A percentile compares a stretch with the other conserved stretches of the same genome.
These are phyloP conservation scores for Plectosphaerella cucumerina DNA, from an alignment of 2,329 filamentous ascomycete species.

Conservation along the genomic window DNA sequence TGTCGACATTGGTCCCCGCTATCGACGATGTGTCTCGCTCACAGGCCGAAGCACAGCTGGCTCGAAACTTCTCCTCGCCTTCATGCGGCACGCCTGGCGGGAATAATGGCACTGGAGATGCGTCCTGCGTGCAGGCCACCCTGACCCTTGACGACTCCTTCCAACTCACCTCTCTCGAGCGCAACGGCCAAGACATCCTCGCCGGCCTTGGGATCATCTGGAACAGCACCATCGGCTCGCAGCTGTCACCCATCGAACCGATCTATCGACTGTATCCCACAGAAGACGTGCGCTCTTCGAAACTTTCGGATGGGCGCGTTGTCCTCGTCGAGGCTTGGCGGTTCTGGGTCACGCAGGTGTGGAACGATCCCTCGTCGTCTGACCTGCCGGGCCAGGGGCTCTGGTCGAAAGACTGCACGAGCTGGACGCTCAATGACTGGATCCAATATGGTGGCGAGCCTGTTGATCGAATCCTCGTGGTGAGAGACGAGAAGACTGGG, in stretches of 20 bases:
- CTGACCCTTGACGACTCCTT: conserved; percentile 22
- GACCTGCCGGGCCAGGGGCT: conserved; percentile 21
- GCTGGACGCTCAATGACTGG: conserved; percentile 29
- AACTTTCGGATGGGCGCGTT: conserved; percentile 5
- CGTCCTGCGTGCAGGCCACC: conserved; percentile 8
- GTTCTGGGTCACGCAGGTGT: conserved; percentile 17
- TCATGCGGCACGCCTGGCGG: not conserved
- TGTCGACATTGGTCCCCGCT: conserved; percentile 21
- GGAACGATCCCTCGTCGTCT: conserved; percentile 8
- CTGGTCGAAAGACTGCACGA: conserved; percentile 18
- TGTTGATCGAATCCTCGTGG: conserved; percentile 26
- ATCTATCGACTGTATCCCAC: conserved; percentile 21
- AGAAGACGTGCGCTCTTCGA: conserved; percentile 9
- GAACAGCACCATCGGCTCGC: conserved; percentile 16
- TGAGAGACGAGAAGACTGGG: conserved; percentile 15
- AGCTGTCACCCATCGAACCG: conserved; percentile 12
- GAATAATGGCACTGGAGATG: not conserved
- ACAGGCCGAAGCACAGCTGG: conserved; percentile 18
- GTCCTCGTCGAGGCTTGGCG: conserved; percentile 19
- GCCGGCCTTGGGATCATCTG: conserved; percentile 16
- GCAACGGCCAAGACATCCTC: conserved; percentile 17
- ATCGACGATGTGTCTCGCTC: conserved; percentile 21
- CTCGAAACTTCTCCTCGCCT: conserved; percentile 7
- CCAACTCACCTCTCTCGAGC: conserved; percentile 14
- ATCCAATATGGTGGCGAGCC: conserved; percentile 28